Base-by-base conservation (phyloP, 305 asterid species). In the Fraxinus latifolia region DNA sequence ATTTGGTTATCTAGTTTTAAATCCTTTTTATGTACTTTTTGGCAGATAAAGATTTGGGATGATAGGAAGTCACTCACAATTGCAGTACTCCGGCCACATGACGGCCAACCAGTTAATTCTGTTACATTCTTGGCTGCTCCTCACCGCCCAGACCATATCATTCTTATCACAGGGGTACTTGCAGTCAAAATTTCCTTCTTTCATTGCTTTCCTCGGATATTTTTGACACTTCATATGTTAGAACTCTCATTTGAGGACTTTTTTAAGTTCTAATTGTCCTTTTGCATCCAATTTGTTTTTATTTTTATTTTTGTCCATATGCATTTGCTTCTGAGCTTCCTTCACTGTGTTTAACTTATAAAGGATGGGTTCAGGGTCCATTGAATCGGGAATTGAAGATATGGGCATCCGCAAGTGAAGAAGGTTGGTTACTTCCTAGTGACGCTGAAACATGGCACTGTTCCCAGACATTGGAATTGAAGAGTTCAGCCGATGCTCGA, bases 381-480 rank as follows among this genome's bases (percentile, higher is more conserved):
- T 87, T 94, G 60, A 96, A 96, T 86, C 91, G 92, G 83, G 99
- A 96, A 87, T 23, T 95, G 77, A 96, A 92, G 86, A 91, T 96
- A 70, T 96, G 99, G 99, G 86, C 88, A 76, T 92, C 98, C 83
- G 90, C 91, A 50, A 91, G 97, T 86, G 98, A 95, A 83, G 99
- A 96, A 87, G 99, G 99, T n/a, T 95, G 98, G 98, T 88, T 96
- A 87, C 98, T 93, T 81, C 95, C 98, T 21, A 91, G 94, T 86
- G 98, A 95, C 82, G 89, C 93, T 31, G 99, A 95, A 84, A 91
- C 96, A 29, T 95, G 99, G 99, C 88, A 83, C 19, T 96, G 97
- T 84, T 89, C 90, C 0, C 99, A 96, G 88, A 93, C 90, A 14
- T 83, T 95, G 89, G 98, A 92, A 84, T 82, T 96, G 80, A 96